phyloP scores from a whole-genome alignment of 495 filamentous ascomycete genomes.

The Trichoderma virens region DNA sequence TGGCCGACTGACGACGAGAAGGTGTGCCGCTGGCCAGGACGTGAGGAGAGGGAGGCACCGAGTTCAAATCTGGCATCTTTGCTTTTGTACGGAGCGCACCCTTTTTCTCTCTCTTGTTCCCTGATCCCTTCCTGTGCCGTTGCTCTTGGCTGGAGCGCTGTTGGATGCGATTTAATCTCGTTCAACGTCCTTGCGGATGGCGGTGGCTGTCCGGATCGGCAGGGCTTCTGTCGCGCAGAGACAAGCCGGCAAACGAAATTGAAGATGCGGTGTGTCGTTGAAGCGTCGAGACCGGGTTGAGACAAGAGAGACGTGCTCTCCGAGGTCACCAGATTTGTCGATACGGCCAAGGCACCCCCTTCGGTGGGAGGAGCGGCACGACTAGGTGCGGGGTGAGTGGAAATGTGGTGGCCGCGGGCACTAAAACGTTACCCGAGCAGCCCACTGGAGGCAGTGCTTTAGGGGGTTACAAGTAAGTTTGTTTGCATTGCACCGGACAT shows the following conservation, averaged over 20 bases:
- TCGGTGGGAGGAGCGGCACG: not conserved
- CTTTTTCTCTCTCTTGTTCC: not conserved
- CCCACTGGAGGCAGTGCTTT: not conserved
- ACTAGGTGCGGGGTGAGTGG: conserved; percentile 2
- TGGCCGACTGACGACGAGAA: conserved; percentile 23
- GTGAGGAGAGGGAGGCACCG: conserved; percentile 48
- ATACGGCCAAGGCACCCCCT: not conserved
- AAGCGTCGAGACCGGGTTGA: not conserved
- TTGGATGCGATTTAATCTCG: not conserved
- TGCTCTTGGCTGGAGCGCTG: not conserved
- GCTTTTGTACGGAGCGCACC: not conserved
- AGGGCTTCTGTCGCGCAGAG: not conserved
- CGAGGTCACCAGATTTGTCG: not conserved
- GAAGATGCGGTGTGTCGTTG: conserved; percentile 1
- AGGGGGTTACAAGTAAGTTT: not conserved
- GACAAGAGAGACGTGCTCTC: not conserved
- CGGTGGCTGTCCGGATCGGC: not conserved
- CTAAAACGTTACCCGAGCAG: not conserved
- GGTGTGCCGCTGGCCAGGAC: conserved; percentile 19
- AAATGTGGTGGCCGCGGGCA: conserved; percentile 1
- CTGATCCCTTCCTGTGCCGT: too few relatives aligned
- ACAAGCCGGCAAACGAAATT: not conserved
- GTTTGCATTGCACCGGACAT: too few relatives aligned
- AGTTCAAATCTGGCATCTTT: conserved; percentile 52
- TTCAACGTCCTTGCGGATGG: not conserved